Base-by-base conservation (phyloP, 2,329 filamentous ascomycete genomes). In the Fulvia fulva region DNA sequence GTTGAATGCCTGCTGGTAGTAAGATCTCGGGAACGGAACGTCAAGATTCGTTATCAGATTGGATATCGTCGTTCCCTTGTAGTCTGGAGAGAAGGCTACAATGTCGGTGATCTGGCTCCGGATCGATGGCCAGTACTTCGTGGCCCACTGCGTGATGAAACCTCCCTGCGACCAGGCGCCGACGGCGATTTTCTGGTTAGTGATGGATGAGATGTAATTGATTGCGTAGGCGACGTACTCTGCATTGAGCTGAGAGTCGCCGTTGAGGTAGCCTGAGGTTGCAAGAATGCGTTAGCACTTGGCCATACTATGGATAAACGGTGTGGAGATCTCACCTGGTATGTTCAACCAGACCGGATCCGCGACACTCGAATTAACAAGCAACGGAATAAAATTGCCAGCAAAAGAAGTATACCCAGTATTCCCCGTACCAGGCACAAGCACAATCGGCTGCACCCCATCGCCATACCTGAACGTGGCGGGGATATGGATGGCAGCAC, bases 181-280 rank as follows among this genome's bases (percentile, higher is more conserved):
- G 19, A 81, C 70, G 22, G 72, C 70, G 11, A 80, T 74, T 23
- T 63, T 59, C 30, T 70, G 68, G 41, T 61, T 57, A 37, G 71
- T 73, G 56, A 79, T 66, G 22, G 67, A 70, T 14, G 72, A 68
- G 56, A 83, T 73, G 68, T 83, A 83, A 70, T 83, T 81, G 58
- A 83, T 78, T 2, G 81, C 80, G 67, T 84, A 83, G 2, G 80
- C 79, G 28, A 81, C 76, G 61, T 80, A 83, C 66, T 84, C 81
- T 4, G 78, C 69, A 62, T 79, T 83, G 32, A 69, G 59, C 61
- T 83, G 81, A 0, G 74, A 74, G 57, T 84, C 80, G 19, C 59
- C 69, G 14, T 81, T 71, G 43, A 78, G 73, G 22, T 73, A 70
- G 1, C 70, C 69, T 32, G 8, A 32, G 12, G 28, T 7, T n/a